Evolutionary conservation across 2,329 filamentous ascomycete genomes (phyloP), one percentile per base, ranked within the genome.

Genomic region (Plenodomus tracheiphilus): DNA sequence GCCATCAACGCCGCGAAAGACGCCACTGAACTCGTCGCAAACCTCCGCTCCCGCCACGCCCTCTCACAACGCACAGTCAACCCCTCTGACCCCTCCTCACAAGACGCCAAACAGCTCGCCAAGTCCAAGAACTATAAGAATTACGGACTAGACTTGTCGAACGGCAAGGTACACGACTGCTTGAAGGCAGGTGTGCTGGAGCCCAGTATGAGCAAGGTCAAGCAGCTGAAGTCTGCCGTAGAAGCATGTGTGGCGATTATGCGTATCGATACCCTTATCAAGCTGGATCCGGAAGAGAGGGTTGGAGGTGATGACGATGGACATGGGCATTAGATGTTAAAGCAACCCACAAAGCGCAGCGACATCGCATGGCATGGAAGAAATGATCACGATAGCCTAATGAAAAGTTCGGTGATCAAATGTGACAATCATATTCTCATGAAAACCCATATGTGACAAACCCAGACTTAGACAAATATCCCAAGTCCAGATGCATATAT

Each of bases 181-280:
- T 80, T 99, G 67, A 97, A 97, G 83, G 86, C 90, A 11, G 94
- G 94, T 69, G 92, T 99, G 54, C 75, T 99, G 69, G 94, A 99
- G 80, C 94, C 94, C 25, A 96, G 89, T 76, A 91, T 99, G 80
- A 97, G 93, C 83, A 99, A 99, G 82, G 84, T 99, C 62, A 88
- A 93, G 76, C 94, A 97, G 81, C 81, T 99, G 70, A 99, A 99
- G 87, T 95, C 89, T 76, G 94, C 94, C 21, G 94, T 99, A 41
- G 94, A 99, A 79, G 94, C 94, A 46, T 97, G 94, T 75, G 96
- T 99, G 75, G 89, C 91, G 70, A 97, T 99, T 73, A 97, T 99
- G 94, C 85, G 94, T 68, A 99, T 99, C 72, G 94, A 99, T 79
- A 97, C 94, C 59, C 81, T 99, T 76, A 97, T 99, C 78, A 96